Evolutionary conservation across 2,329 filamentous ascomycete species (phyloP).

Genomic region (Cercospora sp.): DNA sequence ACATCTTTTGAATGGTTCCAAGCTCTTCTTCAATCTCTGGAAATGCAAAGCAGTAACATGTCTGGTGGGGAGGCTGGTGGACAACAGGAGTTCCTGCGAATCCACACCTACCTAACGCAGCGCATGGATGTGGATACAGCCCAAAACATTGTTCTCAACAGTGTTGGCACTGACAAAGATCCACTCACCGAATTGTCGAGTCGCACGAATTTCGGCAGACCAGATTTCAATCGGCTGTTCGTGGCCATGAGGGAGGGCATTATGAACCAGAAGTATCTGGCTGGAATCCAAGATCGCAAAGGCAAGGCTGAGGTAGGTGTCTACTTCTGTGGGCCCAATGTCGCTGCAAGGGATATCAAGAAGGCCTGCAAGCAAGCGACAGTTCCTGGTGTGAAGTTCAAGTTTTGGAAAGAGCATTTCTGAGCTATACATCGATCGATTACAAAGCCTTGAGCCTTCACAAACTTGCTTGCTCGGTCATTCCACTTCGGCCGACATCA

Average conservation of each 20-base stretch:
- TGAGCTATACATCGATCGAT: slow-evolving; percentile 25
- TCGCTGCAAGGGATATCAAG: slow-evolving; percentile 77
- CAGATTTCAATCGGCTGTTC: slow-evolving; percentile 81
- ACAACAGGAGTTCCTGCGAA: slow-evolving; percentile 82
- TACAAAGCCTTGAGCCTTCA: not conserved
- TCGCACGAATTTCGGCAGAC: slow-evolving; percentile 90
- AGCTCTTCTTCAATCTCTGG: slow-evolving; percentile 83
- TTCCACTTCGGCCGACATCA: not conserved
- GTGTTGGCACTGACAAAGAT: slow-evolving; percentile 81
- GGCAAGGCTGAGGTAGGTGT: slow-evolving; percentile 84
- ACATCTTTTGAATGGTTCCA: slow-evolving; percentile 99
- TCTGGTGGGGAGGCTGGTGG: slow-evolving; percentile 49
- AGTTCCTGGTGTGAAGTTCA: slow-evolving; percentile 80
- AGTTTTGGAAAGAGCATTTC: slow-evolving; percentile 97
- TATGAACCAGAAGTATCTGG: slow-evolving; percentile 78
- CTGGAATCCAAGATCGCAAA: slow-evolving; percentile 58
- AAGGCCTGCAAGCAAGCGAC: slow-evolving; percentile 73
- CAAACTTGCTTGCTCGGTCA: not conserved
- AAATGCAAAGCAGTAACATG: slow-evolving; percentile 75
- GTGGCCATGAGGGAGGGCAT: slow-evolving; percentile 85
- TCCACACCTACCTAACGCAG: slow-evolving; percentile 97
- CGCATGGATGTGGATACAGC: slow-evolving; percentile 87
- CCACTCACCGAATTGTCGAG: slow-evolving; percentile 88
- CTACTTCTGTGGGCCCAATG: slow-evolving; percentile 93
- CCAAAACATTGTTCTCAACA: slow-evolving; percentile 96